Conservation (phyloP, 2,329 filamentous ascomycete genomes). For the Fusarium pininemorale region DNA sequence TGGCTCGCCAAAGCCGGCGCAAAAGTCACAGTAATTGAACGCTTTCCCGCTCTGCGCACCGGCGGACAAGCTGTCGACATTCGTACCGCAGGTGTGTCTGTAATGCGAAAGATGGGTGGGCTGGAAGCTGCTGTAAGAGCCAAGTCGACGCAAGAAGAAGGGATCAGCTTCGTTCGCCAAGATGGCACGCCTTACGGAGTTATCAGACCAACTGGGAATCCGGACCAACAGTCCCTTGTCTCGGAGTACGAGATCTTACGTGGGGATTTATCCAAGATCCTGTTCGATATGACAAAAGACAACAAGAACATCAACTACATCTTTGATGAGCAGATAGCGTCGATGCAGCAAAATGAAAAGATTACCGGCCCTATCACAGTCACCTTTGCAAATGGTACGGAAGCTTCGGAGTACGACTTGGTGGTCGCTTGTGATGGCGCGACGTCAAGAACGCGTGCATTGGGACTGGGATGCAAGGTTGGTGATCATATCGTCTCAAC, state of each 20-base stretch:
- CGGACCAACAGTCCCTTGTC: constrained; percentile 15
- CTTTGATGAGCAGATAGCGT: constrained; percentile 13
- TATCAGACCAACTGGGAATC: constrained; percentile 9
- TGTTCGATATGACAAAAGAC: constrained; percentile 4
- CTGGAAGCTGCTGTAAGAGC: constrained; percentile 35
- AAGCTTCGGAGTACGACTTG: constrained; percentile 7
- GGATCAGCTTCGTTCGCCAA: constrained; percentile 8
- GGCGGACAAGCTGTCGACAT: constrained; percentile 51
- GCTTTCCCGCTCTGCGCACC: constrained; percentile 46
- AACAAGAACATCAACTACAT: constrained; percentile 13
- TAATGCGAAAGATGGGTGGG: constrained; percentile 52
- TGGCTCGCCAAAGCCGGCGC: constrained; percentile 44
- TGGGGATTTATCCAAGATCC: constrained; percentile 6
- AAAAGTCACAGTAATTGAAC: constrained; percentile 52
- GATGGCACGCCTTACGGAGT: not conserved
- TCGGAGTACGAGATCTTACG: constrained; percentile 18
- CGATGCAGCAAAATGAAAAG: constrained; percentile 4
- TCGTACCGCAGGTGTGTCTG: constrained; percentile 48
- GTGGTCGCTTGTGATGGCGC: constrained; percentile 16
- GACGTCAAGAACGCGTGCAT: not conserved
- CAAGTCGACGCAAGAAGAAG: constrained; percentile 10
- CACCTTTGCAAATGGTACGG: constrained; percentile 3
- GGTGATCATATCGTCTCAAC: not conserved
- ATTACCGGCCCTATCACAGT: not conserved
- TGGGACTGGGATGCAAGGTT: constrained; percentile 6